Conservation (phyloP, 768 basidiomycete genomes). For the Lactarius pseudohatsudake region DNA sequence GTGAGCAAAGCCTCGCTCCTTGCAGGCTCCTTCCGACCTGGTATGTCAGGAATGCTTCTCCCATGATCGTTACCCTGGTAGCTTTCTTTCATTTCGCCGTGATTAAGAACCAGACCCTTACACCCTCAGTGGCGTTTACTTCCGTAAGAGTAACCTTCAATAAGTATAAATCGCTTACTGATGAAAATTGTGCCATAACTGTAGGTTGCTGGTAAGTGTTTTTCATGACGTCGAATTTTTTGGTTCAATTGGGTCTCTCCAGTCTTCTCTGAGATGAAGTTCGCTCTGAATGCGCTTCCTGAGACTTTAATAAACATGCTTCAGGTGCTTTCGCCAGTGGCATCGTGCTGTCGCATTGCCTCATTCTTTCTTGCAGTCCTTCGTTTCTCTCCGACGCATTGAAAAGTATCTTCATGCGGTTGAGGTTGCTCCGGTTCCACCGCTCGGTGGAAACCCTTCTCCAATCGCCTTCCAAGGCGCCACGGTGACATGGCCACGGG, state of each 20-base stretch:
- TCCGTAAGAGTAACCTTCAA: constrained; percentile 35
- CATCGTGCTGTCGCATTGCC: constrained; percentile 1
- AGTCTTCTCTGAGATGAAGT: constrained; percentile 90
- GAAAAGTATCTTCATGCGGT: constrained; percentile 81
- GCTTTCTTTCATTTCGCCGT: constrained; percentile 68
- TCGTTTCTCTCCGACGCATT: constrained; percentile 86
- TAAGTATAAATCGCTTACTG: neutral
- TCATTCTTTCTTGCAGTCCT: constrained; percentile 44
- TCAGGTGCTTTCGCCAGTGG: constrained; percentile 48
- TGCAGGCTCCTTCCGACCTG: neutral
- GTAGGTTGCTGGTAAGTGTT: constrained; percentile 44
- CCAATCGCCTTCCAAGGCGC: constrained; percentile 78
- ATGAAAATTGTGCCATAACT: neutral
- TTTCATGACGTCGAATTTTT: neutral
- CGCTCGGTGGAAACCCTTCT: constrained; percentile 54
- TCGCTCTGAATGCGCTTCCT: constrained; percentile 82
- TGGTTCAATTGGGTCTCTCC: constrained; percentile 9
- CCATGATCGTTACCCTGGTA: constrained; percentile 50
- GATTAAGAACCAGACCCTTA: constrained; percentile 62
- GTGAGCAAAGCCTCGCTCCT: constrained; percentile 35
- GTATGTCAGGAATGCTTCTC: constrained; percentile 42
- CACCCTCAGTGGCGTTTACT: constrained; percentile 84
- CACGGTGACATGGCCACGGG: constrained; percentile 89
- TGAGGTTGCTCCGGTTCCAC: constrained; percentile 67
- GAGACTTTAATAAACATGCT: constrained; percentile 90